These are phyloP conservation scores for Eucalyptus caleyi DNA, from an alignment of 345 rosid species.

Conservation along the genomic window DNA sequence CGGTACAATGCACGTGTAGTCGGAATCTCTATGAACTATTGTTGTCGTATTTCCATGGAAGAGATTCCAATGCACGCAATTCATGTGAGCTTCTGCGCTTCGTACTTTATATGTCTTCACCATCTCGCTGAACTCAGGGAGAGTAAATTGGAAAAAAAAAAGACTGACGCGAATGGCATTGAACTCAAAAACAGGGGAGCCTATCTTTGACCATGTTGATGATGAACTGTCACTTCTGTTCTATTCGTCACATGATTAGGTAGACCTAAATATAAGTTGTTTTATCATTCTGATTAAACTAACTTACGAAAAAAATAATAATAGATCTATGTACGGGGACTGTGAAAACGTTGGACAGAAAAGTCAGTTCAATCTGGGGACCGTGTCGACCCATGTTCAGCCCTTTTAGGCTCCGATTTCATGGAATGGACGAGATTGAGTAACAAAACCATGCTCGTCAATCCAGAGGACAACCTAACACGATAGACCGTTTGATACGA, in stretches of 20 bases:
- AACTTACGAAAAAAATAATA: background rate
- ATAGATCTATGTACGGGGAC: background rate
- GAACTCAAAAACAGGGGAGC: too few species aligned
- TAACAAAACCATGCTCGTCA: background rate
- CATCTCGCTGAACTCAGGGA: too few species aligned
- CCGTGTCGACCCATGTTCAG: background rate
- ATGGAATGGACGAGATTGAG: background rate
- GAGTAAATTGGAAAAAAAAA: too few species aligned
- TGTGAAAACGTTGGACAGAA: background rate
- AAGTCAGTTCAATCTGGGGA: background rate
- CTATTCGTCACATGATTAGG: too few species aligned
- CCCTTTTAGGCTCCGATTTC: background rate
- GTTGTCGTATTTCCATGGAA: background rate
- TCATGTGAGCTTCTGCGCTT: too few species aligned
- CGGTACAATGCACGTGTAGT: too few species aligned
- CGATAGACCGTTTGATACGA: background rate
- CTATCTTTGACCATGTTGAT: too few species aligned
- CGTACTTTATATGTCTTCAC: too few species aligned
- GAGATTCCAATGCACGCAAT: background rate
- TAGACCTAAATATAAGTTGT: too few species aligned
- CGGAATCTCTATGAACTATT: background rate
- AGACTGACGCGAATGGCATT: too few species aligned
- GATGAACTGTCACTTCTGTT: too few species aligned
- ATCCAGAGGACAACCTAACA: background rate
- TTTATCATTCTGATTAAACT: background rate